Conservation (phyloP, 208 protist genomes). For the Acanthamoeba healyi region DNA sequence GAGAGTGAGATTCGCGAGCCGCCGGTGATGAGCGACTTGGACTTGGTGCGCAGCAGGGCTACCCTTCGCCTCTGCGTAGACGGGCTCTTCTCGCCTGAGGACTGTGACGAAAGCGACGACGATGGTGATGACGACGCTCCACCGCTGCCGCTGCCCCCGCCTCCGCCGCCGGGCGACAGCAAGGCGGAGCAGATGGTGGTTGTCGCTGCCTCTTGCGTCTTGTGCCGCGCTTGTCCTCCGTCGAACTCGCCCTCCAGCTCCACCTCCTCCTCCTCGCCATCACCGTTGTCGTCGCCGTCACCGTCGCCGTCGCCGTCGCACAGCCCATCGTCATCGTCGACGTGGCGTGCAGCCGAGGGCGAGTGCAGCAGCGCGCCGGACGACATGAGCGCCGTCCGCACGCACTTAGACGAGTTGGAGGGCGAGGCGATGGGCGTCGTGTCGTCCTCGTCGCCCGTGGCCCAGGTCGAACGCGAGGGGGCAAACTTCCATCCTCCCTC, state of each 20-base stretch:
- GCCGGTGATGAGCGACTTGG: conserved; percentile 27
- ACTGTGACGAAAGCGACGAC: neutral
- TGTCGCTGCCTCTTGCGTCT: no score
- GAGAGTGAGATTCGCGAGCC: conserved; percentile 13
- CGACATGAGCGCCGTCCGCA: no score
- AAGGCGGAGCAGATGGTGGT: no score
- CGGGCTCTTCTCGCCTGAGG: conserved; percentile 1
- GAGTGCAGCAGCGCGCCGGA: no score
- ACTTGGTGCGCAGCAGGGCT: conserved; percentile 50
- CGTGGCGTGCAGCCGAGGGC: no score
- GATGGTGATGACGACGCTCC: neutral
- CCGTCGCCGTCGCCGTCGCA: neutral
- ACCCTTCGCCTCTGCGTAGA: neutral
- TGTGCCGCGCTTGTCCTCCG: no score
- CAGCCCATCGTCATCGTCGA: no score
- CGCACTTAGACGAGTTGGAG: no score
- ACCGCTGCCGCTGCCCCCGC: no score
- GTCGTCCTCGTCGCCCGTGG: neutral
- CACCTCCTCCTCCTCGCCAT: no score
- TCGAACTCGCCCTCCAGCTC: neutral
- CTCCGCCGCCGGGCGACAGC: no score
- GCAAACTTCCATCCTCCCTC: neutral
- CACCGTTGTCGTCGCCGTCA: neutral
- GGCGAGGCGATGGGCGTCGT: no score
- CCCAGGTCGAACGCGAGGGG: conserved; percentile 53